These are phyloP conservation scores for Lodderomyces orthopsilosis DNA, from an alignment of 1,139 yeast species.

Conservation along the genomic window DNA sequence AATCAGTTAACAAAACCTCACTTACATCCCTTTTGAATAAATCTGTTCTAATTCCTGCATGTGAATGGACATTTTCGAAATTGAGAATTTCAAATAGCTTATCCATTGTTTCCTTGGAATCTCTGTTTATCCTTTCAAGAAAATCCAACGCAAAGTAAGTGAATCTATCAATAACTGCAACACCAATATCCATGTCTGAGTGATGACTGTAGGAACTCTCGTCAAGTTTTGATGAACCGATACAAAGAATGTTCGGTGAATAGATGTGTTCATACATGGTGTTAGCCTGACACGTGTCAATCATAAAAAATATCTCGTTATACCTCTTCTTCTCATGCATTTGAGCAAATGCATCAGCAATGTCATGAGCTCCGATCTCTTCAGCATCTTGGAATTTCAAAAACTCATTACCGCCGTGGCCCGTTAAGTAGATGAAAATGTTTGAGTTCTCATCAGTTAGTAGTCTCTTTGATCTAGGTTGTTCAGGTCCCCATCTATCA, in stretches of 20 bases:
- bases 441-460: conserved; percentile 92
- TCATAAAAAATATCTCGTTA: conserved; percentile 94
- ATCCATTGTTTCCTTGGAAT: conserved; percentile 70
- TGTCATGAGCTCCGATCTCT: conserved; percentile 91
- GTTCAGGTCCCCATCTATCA: conserved; percentile 92
- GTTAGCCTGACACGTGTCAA: conserved; percentile 98
- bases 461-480: conserved; percentile 86
- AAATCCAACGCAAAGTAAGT: conserved; percentile 90
- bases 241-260: conserved; percentile 89
- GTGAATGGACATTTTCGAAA: conserved; percentile 81
- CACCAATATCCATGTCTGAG: conserved; percentile 93
- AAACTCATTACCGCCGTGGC: conserved; percentile 98
- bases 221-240: conserved; percentile 87
- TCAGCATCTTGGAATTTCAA: conserved; percentile 97
- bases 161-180: conserved; percentile 94
- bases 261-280: conserved; percentile 93
- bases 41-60: conserved; percentile 88
- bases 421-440: conserved; percentile 92
- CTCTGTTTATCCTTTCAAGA: conserved; percentile 75
- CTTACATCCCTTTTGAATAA: conserved; percentile 64
- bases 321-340: conserved; percentile 95
- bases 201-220: conserved; percentile 95
- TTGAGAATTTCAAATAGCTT: conserved; percentile 84
- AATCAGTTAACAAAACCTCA: conserved; percentile 82
- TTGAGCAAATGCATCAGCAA: conserved; percentile 96